A percentile compares a stretch with the other conserved stretches of the same genome.
Conservation (phyloP, 345 rosid species). For the Gossypium raimondii region DNA sequence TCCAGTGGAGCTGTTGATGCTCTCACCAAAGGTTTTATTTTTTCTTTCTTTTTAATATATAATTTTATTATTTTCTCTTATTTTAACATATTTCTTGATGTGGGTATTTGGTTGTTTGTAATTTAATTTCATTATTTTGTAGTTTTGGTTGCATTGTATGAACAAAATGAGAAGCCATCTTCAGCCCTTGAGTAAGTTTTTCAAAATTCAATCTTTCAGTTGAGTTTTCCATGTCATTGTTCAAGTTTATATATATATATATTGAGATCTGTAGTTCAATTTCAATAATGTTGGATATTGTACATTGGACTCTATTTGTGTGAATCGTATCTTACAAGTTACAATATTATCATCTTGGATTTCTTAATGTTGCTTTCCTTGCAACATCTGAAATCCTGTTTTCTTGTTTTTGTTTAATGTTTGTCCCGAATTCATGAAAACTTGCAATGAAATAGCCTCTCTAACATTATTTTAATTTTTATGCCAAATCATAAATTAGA, state of each 20-base stretch:
- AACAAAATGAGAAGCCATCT: slow-evolving; percentile 87
- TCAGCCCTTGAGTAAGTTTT: slow-evolving; percentile 88
- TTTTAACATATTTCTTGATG: background rate
- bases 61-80: background rate
- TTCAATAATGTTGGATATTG: background rate
- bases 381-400: no score
- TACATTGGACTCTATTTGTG: background rate
- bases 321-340: background rate
- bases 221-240: background rate
- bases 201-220: background rate
- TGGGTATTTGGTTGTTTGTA: slow-evolving; percentile 6
- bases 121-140: slow-evolving; percentile 18
- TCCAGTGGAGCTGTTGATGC: slow-evolving; percentile 78
- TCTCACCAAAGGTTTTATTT: slow-evolving; percentile 64
- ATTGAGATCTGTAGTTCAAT: background rate
- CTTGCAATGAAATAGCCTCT: no score
- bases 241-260: background rate
- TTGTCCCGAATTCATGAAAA: no score
- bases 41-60: background rate
- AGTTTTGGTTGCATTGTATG: slow-evolving; percentile 84
- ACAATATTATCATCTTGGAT: no score
- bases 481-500: no score
- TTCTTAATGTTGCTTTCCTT: no score
- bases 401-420: no score
- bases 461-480: no score